Evolutionary conservation across 257 asterid species (phyloP).

Genomic region (Cinchona pubescens): DNA sequence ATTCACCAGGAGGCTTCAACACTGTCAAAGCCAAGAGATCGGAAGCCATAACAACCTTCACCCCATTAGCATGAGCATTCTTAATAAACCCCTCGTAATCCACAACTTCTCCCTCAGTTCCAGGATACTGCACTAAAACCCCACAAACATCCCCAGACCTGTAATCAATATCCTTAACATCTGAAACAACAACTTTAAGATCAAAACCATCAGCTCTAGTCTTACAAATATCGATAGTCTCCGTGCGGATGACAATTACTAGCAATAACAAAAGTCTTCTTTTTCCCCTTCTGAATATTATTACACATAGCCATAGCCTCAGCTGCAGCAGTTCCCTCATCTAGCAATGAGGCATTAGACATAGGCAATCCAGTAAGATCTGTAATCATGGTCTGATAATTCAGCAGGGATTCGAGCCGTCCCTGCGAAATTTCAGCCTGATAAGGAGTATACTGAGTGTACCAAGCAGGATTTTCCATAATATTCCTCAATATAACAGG

Average conservation of each 20-base stretch:
- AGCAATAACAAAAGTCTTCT: constrained; percentile 82
- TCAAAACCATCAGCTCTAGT: constrained; percentile 93
- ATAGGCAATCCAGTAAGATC: constrained; percentile 94
- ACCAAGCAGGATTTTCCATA: constrained; percentile 98
- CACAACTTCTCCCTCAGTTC: constrained; percentile 90
- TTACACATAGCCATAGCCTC: constrained; percentile 99
- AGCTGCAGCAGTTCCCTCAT: constrained; percentile 95
- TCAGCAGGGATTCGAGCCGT: constrained; percentile 82
- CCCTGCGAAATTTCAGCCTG: constrained; percentile 99
- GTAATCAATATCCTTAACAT: constrained; percentile 68
- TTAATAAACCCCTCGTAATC: constrained; percentile 83
- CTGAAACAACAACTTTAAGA: constrained; percentile 68
- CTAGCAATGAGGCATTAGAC: constrained; percentile 95
- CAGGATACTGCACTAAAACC: constrained; percentile 92
- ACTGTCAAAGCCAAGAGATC: constrained; percentile 86
- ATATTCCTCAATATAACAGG: constrained; percentile 88
- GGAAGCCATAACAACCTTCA: constrained; percentile 95
- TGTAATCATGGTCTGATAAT: constrained; percentile 82
- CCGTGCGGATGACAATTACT: constrained; percentile 96
- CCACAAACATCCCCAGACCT: constrained; percentile 89
- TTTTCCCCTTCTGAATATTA: constrained; percentile 79
- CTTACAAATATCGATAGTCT: constrained; percentile 80
- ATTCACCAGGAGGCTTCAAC: constrained; percentile 94
- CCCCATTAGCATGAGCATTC: constrained; percentile 89
- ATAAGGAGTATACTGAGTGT: constrained; percentile 96